Evolutionary conservation across 2,329 filamentous ascomycete species (phyloP).

Genomic region (Botrytis squamosa): DNA sequence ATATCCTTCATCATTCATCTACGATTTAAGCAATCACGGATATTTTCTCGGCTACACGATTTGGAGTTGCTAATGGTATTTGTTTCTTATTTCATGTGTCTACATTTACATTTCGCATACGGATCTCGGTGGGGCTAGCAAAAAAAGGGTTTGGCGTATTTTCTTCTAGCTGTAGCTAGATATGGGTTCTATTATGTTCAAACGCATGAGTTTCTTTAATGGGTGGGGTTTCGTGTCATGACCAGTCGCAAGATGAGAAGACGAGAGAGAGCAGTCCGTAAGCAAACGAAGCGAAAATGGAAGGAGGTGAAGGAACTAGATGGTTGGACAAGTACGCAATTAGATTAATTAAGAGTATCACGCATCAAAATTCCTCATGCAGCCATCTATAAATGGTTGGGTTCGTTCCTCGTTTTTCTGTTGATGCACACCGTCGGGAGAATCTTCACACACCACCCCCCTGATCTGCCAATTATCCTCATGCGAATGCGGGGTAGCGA

Average conservation of each 20-base stretch:
- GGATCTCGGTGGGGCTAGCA: not conserved
- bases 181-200: not conserved
- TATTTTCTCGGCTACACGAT: slow-evolving; percentile 7
- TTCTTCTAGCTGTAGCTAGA: not conserved
- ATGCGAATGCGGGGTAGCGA: slow-evolving; percentile 12
- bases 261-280: not conserved
- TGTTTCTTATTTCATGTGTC: not conserved
- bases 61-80: slow-evolving; percentile 12
- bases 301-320: not conserved
- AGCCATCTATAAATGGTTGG: not conserved
- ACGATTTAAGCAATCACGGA: not conserved
- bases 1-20: slow-evolving; percentile 11
- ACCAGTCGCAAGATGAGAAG: slow-evolving; percentile 4
- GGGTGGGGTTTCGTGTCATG: slow-evolving; percentile 6
- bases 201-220: slow-evolving; percentile 11
- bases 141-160: slow-evolving; percentile 2
- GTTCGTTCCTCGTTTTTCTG: not conserved
- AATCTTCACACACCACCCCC: not conserved
- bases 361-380: not conserved
- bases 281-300: not conserved
- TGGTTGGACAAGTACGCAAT: not conserved
- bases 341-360: slow-evolving; percentile 15
- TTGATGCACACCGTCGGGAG: not conserved
- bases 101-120: slow-evolving; percentile 1
- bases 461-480: not conserved